Evolutionary conservation across 768 basidiomycete species (phyloP), one percentile per base, ranked within the genome.

Genomic region (Gymnopilus dilepis): DNA sequence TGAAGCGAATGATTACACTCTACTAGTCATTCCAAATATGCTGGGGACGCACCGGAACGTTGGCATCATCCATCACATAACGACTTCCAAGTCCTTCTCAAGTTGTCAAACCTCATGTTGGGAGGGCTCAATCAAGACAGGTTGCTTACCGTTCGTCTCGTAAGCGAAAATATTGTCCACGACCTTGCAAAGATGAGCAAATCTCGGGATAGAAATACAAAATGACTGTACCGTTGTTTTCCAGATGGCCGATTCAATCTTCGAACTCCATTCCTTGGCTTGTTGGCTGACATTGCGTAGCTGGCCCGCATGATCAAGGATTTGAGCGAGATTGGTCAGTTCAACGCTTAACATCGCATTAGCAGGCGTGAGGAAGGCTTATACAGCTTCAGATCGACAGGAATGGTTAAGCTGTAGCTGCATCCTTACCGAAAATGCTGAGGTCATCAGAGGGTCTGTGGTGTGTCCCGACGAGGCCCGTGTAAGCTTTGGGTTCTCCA

Each of bases 271-370:
- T 57, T 79, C 63, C 58, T 76, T 81, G 4, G 90, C 89, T 43
- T 81, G 76, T 56, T 69, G 63, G 57, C 84, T 86, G 60, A 89
- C 72, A 55, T 86, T 81, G n/a, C 71, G 73, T 31, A 82, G 76
- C 59, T 84, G 74, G 15, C 77, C 75, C 6, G 78, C 74, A 24
- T 73, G 70, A 63, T 89, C 86, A 30, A 93, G 76, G 24, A 92
- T 78, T 13, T 79, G 73, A 0, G 86, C 88, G 28, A 92, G 70
- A 66, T 91, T 78, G 7, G 67, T 74, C 42, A 92, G 73, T 69
- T 93, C 90, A 17, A 92, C 89, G 58, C 86, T 89, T 56, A 93
- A 77, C 90, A 93, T 91, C 6, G 91, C 91, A 73, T 93, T 93
- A 6, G 89, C 91, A 2, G 91, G 87, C 0, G 86, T 89, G 60